Evolutionary conservation across 1,284 basidiomycete species (phyloP), one percentile per base, ranked within the genome.

Genomic region (Prillingera fragicola): DNA sequence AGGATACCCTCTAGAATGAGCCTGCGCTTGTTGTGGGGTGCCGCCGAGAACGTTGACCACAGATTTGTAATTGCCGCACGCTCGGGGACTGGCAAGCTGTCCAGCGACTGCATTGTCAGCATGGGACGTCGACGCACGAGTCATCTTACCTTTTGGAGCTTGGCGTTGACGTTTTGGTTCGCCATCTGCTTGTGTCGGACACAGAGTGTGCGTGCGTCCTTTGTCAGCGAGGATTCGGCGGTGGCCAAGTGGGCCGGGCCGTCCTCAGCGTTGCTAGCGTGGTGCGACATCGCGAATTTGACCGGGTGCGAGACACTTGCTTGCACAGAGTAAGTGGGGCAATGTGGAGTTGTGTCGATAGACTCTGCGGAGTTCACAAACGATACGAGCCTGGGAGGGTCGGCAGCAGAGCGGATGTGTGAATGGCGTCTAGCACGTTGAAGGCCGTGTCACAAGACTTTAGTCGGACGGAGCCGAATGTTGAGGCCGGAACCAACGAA

Each of bases 21-120:
- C 31, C 87, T 87, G 31, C 94, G 81, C 26, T 88, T 82, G 9
- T 85, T 81, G 61, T 95, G 90, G 0, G 90, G 83, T 1, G 94
- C 95, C 0, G 88, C 88, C 10, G 90, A 95, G 73, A 99, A 99
- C 59, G 84, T 87, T 46, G 91, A 88, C 95, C 95, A 99, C 51
- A 97, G 83, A 7, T 85, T 80, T 60, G 85, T 97, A 65, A 98
- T 85, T 19, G 85, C 82, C 61, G 87, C 82, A 41, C 95, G 81
- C 59, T 98, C 94, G 41, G 83, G 77, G 13, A 91, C 74, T 0
- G 90, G 84, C n/a, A 99, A 79, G 4, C 82, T 83, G 67, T 99
- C 94, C 49, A 99, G 80, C 13, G 90, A 87, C 94, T 97, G 31
- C 14, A n/a, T 18, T n/a, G 45, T 48, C 25, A 43, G 46, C 41